These are phyloP conservation scores for Priceomyces medius DNA, from an alignment of 805 yeast genomes.

Conservation along the genomic window DNA sequence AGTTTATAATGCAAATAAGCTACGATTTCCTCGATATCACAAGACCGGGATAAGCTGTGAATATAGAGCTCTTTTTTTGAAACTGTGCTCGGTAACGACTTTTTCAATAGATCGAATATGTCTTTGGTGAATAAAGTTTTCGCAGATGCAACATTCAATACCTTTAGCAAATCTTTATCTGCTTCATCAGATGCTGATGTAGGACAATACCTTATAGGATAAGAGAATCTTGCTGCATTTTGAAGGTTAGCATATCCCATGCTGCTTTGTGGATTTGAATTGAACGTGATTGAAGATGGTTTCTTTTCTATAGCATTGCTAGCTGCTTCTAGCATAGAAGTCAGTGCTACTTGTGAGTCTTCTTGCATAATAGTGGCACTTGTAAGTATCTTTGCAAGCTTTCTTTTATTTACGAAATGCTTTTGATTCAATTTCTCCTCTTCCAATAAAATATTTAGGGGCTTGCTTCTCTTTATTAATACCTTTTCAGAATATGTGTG, in stretches of 20 bases:
- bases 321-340: background rate
- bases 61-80: constrained; percentile 7
- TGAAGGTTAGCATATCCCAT: background rate
- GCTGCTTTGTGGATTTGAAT: background rate
- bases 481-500: constrained; percentile 6
- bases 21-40: constrained; percentile 16
- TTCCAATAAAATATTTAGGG: constrained; percentile 1
- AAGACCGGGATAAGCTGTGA: constrained; percentile 5
- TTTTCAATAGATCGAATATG: background rate
- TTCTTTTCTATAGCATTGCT: background rate
- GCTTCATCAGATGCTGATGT: constrained; percentile 2
- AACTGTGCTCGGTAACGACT: constrained; percentile 1
- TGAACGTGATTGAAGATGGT: background rate
- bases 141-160: background rate
- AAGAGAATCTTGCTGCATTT: background rate
- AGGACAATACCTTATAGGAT: background rate
- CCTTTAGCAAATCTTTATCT: background rate
- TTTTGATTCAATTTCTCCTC: constrained; percentile 3
- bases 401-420: constrained; percentile 2
- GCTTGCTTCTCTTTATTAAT: constrained; percentile 7
- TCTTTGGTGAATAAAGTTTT: background rate
- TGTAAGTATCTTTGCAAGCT: constrained; percentile 1
- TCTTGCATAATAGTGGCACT: background rate
- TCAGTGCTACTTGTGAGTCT: background rate
- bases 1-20: constrained; percentile 20